Evolutionary conservation across 805 yeast genomes (phyloP), one percentile per base, ranked within the genome.

Genomic region (Yarrowia bubula): DNA sequence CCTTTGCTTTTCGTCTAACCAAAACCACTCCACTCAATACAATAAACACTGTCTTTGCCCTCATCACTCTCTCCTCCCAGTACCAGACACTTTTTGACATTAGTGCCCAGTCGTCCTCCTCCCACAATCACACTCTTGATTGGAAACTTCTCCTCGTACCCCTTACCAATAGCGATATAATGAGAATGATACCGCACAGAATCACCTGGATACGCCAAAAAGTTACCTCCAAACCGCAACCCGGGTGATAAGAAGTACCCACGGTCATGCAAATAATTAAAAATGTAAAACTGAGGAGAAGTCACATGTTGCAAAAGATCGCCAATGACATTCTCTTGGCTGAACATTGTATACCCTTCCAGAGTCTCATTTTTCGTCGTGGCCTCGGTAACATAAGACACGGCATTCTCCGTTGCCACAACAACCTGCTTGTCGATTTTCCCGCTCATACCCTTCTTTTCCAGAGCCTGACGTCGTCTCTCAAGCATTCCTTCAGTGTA

Each of bases 1-100:
- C 51, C 18, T 3, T 14, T n/a, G n/a, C 48, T 8, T 4, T 11
- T 13, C 38, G 10, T 47, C 53, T 48, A 91, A 66, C 97, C 98
- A 77, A 93, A 93, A 0, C 97, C 98, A 0, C 98, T 92, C 99
- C 99, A 93, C 76, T 93, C 97, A 1, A 93, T 78, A 6, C 96
- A 88, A 72, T 84, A 93, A 15, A 82, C 53, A 76, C 77, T 14
- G 77, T 76, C 69, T 8, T 69, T 66, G 1, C 67, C 62, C 15
- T 68, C 67, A 67, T 44, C 63, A 47, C 67, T 55, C 37, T 67
- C 37, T 11, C 75, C 80, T 1, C 81, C 81, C 8, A 79, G 71
- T 17, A 89, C 83, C 88, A 91, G 89, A 18, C 88, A 79, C 74
- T 93, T 93, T 74, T 95, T 93, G 8, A 93, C 98, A 1, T 92